Conservation (phyloP, 805 yeast species). For the Candida silvatica region DNA sequence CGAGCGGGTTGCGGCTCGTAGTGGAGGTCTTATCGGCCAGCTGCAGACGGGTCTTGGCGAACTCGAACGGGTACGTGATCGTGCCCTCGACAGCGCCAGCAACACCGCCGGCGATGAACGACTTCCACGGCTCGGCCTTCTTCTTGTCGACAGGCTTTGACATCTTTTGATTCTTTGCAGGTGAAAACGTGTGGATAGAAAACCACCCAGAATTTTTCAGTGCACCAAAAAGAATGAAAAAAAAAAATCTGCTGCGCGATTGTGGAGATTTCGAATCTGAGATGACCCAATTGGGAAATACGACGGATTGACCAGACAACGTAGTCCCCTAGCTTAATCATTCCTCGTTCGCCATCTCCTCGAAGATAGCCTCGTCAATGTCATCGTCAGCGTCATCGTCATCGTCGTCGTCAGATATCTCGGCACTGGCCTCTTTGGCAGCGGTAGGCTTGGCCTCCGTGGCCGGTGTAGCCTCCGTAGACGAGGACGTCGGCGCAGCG, state of each 20-base stretch:
- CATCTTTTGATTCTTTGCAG: too few species aligned
- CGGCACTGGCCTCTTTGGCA: conserved; percentile 23
- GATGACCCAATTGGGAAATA: too few species aligned
- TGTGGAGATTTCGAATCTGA: too few species aligned
- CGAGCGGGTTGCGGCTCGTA: conserved; percentile 76
- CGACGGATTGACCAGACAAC: too few species aligned
- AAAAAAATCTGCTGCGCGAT: too few species aligned
- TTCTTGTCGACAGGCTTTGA: conserved; percentile 6
- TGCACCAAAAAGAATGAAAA: too few species aligned
- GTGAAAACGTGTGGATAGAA: too few species aligned
- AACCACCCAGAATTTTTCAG: too few species aligned
- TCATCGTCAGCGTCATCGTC: conserved; percentile 28
- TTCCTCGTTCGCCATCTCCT: conserved; percentile 3
- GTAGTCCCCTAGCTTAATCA: not conserved
- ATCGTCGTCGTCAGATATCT: conserved; percentile 33
- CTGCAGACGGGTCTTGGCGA: conserved; percentile 91
- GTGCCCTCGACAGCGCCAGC: conserved; percentile 96
- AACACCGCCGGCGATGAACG: conserved; percentile 90
- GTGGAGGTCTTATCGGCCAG: conserved; percentile 57
- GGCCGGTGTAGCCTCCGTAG: conserved; percentile 18
- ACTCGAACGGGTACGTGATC: conserved; percentile 92
- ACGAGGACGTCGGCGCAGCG: not conserved
- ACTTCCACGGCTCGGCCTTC: conserved; percentile 62
- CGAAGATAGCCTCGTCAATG: conserved; percentile 10
- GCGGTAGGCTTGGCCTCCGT: conserved; percentile 16